Base-by-base conservation (phyloP, 805 yeast genomes). In the Ascoidea tarda region DNA sequence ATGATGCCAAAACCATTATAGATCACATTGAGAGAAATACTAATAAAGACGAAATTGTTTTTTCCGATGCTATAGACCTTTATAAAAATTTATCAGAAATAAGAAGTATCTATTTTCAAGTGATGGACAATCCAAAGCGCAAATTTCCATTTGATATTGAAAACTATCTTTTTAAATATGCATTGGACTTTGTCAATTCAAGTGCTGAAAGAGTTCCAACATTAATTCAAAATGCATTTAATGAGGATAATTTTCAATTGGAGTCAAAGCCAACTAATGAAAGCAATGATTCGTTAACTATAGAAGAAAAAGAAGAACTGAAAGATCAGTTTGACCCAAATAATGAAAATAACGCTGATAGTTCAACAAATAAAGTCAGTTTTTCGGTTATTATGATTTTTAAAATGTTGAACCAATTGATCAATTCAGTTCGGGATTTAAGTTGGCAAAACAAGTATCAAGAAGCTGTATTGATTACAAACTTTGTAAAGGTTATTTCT, bases 321-420 rank as follows among this genome's bases (percentile, higher is more conserved):
- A 21, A 21, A 21, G 67, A 71, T 50, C 79, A 82, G 0, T 60
- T 80, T 16, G 78, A 78, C 55, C 63, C 67, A 1, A 68, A 63
- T 1, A 69, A 71, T 48, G 68, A 65, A 1, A 68, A 69, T 5
- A 60, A 60, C 0, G 72, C 47, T n/a, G 48, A 51, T 16, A 52
- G 38, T 44, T 47, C 33, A 16, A 14, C n/a, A 4, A 47, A 33
- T 32, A 55, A 69, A 69, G 52, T 67, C 59, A 80, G 87, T 55
- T 69, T 78, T 1, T 84, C 91, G 0, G 85, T 84, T 1, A 62
- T 76, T 28, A 93, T 86, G 62, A 73, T 84, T 12, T 83, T 84
- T 63, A 72, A 78, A 6, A 71, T 85, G 62, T 73, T 85, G 44
- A 75, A 75, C 54, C 80, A 80, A 51, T 74, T 79, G 10, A 62